Base-by-base conservation (phyloP, 2,329 filamentous ascomycete genomes). In the Paecilomyces variotii region DNA sequence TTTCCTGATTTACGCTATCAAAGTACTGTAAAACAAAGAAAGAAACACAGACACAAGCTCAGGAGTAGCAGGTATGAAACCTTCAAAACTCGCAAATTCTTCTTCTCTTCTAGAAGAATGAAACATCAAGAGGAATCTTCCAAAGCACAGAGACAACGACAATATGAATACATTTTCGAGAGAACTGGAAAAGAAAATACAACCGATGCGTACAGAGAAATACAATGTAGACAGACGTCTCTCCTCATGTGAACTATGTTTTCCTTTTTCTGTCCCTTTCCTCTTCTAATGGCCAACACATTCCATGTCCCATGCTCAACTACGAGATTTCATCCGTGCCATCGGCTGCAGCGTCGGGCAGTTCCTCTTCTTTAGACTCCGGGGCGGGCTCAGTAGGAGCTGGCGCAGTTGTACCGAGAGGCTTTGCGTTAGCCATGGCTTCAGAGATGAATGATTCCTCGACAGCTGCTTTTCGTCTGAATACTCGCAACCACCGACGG, bases 401-500 rank as follows among this genome's bases (percentile, higher is more conserved):
- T 26, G 72, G 72, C 45, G 71, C 70, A 32, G 66, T 64, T 4
- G 75, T 77, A 4, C 75, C 75, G 30, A 76, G 65, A 1, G 76
- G 75, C 19, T 71, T 74, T 10, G 81, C 79, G 60, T 76, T 75
- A 2, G 80, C 75, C 56, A 83, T 78, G 19, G 79, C 78, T 65
- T 86, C 84, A 10, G 79, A 78, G 19, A 86, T 82, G 60, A 84
- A 81, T 0, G 88, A 83, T 75, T 97, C 91, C 76, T 97, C 92
- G 12, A 97, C 90, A 2, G 89, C 90, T 12, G 84, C 84, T 74
- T 91, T 88, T 51, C 94, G 82, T 67, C 86, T 80, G 73, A 96
- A 97, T 1, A 94, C 91, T 32, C 90, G 83, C 62, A 90, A 78
- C 94, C 94, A 99, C 54, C 91, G 84, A 69, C 85, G 83, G 0